Base-by-base conservation (phyloP, 768 basidiomycete species). In the Tylopilus vinaceipallidus region DNA sequence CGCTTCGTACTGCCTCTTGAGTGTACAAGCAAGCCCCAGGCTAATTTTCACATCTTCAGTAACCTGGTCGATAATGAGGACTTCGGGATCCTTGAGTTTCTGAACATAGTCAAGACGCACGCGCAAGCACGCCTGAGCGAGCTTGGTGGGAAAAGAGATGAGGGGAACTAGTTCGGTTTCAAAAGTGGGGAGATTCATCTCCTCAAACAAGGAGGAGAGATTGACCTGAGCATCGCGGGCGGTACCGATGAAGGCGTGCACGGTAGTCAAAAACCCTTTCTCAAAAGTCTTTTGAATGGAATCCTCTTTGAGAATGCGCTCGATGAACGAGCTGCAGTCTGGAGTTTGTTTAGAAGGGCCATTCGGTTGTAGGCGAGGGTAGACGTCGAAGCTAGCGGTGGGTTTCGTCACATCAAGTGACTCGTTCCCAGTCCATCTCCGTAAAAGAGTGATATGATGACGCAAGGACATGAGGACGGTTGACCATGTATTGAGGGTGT, bases 201-300 rank as follows among this genome's bases (percentile, higher is more conserved):
- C 81, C 58, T 80, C 76, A 69, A 98, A 93, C 45, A 83, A 71
- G 17, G 79, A 70, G 13, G 86, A 80, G 53, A 91, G 82, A 50
- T 83, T 84, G 59, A 95, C 84, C 67, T 95, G 89, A 0, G 91
- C 88, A 38, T 88, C 83, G 50, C 93, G 89, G 57, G 92, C 90
- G 45, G 85, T 82, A 33, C 86, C 84, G 45, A 98, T 83, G 59
- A 95, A 88, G 13, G 83, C 75, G 66, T 93, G 88, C 7, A 95
- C 82, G n/a, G 90, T 92, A 34, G 83, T 84, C 59, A 93, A 77
- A 56, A 88, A 91, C 13, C 88, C 87, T 58, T 88, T 92, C 68
- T 95, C 92, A 66, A 99, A 98, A 9, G 91, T 93, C 53, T 87
- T 80, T 68, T 95, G 90, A 61, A 98, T 85, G n/a, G 87, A 87